These are phyloP conservation scores for Balamuthia mandrillaris DNA, from an alignment of 208 protist genomes.

Conservation along the genomic window DNA sequence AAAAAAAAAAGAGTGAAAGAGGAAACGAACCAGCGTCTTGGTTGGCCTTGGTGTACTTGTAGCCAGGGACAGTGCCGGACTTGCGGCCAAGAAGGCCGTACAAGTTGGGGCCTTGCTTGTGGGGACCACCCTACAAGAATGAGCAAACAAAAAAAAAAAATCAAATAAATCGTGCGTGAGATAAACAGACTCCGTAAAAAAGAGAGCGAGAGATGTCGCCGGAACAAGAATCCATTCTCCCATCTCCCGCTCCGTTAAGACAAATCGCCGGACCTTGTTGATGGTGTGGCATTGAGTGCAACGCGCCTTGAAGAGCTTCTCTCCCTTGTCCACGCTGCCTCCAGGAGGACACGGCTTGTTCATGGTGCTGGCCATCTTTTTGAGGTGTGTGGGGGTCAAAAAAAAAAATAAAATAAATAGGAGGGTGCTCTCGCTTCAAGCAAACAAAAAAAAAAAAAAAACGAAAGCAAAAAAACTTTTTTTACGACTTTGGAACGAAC, in stretches of 20 bases:
- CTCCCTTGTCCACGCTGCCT: slow-evolving; percentile 77
- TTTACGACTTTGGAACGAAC: no score
- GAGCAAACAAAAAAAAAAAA: not conserved
- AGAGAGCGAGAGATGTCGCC: no score
- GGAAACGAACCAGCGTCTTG: slow-evolving; percentile 70
- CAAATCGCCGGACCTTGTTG: slow-evolving; percentile 20
- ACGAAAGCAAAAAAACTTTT: no score
- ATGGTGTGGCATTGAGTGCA: slow-evolving; percentile 89
- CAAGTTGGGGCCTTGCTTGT: slow-evolving; percentile 83
- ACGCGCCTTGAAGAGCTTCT: slow-evolving; percentile 89
- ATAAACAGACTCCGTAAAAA: no score
- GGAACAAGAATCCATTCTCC: no score
- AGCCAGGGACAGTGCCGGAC: slow-evolving; percentile 86
- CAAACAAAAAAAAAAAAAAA: no score
- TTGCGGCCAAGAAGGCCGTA: slow-evolving; percentile 82
- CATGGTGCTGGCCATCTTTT: no score
- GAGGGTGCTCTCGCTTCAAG: no score
- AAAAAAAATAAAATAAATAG: no score
- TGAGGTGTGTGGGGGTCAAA: no score
- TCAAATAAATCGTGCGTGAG: not conserved
- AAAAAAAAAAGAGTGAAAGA: no score
- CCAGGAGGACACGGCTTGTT: slow-evolving; percentile 35
- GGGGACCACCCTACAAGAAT: slow-evolving; percentile 72
- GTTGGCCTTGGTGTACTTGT: slow-evolving; percentile 91
- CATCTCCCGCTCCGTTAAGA: no score